Conservation (phyloP, 1,284 basidiomycete species). For the Ganoderma boninense region DNA sequence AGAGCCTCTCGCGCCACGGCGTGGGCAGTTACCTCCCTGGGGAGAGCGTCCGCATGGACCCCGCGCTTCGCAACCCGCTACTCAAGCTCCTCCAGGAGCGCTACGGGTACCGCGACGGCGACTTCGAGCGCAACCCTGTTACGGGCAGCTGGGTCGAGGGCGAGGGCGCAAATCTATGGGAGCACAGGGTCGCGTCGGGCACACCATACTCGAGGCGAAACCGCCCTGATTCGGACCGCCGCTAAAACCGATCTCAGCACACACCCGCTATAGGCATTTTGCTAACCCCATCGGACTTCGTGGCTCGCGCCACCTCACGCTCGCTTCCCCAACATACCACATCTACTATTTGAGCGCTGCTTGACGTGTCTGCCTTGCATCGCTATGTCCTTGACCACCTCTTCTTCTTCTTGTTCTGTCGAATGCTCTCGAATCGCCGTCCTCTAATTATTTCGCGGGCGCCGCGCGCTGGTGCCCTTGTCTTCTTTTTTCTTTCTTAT, state of each 20-base stretch:
- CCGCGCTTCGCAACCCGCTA: slow-evolving; percentile 80
- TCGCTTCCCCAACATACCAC: slow-evolving; percentile 7
- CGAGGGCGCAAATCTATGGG: slow-evolving; percentile 70
- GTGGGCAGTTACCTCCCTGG: slow-evolving; percentile 85
- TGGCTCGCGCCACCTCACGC: slow-evolving; percentile 6
- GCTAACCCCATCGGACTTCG: slow-evolving; percentile 7
- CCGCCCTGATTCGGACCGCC: slow-evolving; percentile 40
- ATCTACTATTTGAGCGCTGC: neutral
- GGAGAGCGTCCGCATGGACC: slow-evolving; percentile 87
- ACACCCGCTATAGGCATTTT: slow-evolving; percentile 1
- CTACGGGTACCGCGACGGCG: slow-evolving; percentile 83
- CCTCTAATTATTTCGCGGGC: slow-evolving; percentile 26
- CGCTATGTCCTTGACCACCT: neutral
- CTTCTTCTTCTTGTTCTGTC: slow-evolving; percentile 25
- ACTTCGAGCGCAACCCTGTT: slow-evolving; percentile 74
- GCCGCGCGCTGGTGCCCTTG: neutral
- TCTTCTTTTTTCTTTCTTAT: slow-evolving; percentile 9
- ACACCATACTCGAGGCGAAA: slow-evolving; percentile 45
- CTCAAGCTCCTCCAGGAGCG: slow-evolving; percentile 72
- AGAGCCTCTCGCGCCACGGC: slow-evolving; percentile 76
- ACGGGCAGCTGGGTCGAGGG: slow-evolving; percentile 71
- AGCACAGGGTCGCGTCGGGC: slow-evolving; percentile 58
- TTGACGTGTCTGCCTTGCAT: neutral
- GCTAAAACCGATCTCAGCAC: slow-evolving; percentile 26
- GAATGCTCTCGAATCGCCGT: slow-evolving; percentile 12